These are phyloP conservation scores for Apium graveolens DNA, from an alignment of 129 eudicot genomes.

Conservation along the genomic window DNA sequence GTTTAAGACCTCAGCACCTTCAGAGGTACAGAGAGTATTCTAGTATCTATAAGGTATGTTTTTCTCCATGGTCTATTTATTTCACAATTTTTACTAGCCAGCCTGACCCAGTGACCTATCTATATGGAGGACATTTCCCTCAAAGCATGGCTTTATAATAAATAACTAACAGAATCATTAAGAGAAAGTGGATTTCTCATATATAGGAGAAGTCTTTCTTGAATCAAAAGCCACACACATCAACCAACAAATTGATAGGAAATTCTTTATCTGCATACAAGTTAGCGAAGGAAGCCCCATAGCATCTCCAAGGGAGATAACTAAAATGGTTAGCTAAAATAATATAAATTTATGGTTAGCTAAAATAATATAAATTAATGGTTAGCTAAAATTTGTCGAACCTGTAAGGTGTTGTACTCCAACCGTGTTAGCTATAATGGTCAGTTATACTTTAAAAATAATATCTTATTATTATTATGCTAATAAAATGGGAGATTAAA, in stretches of 20 bases:
- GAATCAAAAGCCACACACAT: background rate
- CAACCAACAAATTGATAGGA: background rate
- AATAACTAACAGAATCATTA: background rate
- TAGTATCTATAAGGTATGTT: conserved; percentile 58
- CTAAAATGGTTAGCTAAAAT: no score
- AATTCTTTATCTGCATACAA: background rate
- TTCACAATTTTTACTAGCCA: background rate
- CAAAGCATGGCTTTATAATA: background rate
- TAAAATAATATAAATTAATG: no score
- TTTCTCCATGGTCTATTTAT: background rate
- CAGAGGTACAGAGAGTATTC: conserved; percentile 70
- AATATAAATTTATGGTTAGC: no score
- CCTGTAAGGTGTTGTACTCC: no score
- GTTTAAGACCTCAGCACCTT: conserved; percentile 89
- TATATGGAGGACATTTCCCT: background rate
- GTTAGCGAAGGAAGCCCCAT: no score
- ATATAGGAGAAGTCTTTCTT: background rate
- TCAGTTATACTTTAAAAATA: no score
- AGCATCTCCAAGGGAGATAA: no score
- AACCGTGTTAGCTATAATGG: no score
- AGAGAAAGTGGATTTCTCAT: background rate
- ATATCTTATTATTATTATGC: no score
- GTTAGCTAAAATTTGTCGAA: no score
- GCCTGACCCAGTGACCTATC: background rate
- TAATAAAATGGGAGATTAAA: no score